Conservation (phyloP, 2,329 filamentous ascomycete genomes). For the Calonectria pauciramosa region DNA sequence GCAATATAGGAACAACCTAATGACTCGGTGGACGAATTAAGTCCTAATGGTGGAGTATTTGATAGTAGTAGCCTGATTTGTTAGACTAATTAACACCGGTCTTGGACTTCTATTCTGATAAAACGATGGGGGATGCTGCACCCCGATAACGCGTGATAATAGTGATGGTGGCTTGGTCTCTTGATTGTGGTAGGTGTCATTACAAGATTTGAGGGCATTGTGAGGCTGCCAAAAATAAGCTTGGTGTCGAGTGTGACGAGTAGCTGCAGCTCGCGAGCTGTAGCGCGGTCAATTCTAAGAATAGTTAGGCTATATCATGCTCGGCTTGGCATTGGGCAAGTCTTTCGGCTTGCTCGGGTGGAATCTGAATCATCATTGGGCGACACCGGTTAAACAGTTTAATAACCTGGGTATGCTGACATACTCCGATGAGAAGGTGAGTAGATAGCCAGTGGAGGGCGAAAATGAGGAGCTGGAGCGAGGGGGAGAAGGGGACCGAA, state of each 20-base stretch:
- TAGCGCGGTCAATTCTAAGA: neutral
- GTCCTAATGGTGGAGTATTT: neutral
- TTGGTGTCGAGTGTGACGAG: neutral
- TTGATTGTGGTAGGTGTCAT: neutral
- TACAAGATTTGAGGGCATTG: neutral
- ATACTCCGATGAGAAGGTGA: neutral
- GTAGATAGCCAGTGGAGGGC: neutral
- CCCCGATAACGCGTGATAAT: neutral
- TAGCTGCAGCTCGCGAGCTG: neutral
- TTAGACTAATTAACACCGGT: neutral
- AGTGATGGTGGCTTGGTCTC: neutral
- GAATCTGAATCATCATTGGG: conserved; percentile 10
- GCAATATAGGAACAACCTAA: neutral
- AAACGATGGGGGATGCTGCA: neutral
- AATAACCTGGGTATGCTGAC: conserved; percentile 8
- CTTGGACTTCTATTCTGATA: neutral
- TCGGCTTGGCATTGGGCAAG: neutral
- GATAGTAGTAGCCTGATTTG: neutral
- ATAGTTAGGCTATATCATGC: neutral
- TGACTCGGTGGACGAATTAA: neutral
- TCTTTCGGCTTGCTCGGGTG: conserved; percentile 24
- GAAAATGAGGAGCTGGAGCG: neutral
- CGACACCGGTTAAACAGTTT: neutral
- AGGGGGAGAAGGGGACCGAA: neutral
- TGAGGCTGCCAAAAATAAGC: neutral